Conservation (phyloP, 1,284 basidiomycete species). For the Pseudomicrostroma phylloplanum region DNA sequence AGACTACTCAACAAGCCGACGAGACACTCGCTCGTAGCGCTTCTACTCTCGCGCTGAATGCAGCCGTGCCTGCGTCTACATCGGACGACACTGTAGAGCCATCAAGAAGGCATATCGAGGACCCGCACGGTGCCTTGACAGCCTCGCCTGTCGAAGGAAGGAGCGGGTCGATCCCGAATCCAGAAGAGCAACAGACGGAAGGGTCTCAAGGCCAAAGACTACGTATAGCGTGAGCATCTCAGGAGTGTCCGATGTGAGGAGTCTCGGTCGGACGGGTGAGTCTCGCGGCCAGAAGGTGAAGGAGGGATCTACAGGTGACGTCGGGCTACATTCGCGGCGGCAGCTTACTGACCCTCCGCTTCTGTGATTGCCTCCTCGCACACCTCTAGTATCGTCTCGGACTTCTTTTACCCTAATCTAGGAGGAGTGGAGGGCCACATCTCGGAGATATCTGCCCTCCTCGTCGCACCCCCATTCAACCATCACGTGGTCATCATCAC, state of each 20-base stretch:
- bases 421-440: conserved; percentile 97
- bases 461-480: conserved; percentile 63
- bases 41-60: too few relatives aligned
- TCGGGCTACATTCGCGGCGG: too few relatives aligned
- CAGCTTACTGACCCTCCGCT: too few relatives aligned
- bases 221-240: conserved; percentile 7
- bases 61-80: too few relatives aligned
- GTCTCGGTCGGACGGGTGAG: too few relatives aligned
- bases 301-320: too few relatives aligned
- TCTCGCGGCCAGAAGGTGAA: too few relatives aligned
- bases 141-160: background rate
- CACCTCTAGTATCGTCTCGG: conserved; percentile 73
- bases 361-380: background rate
- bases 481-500: conserved; percentile 94
- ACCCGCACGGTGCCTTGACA: too few relatives aligned
- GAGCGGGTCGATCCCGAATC: background rate
- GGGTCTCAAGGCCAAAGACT: background rate
- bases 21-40: too few relatives aligned
- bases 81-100: too few relatives aligned
- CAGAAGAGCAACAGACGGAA: background rate
- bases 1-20: too few relatives aligned
- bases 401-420: conserved; percentile 91
- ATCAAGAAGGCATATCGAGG: too few relatives aligned
- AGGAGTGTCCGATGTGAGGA: background rate
- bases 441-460: conserved; percentile 59